Evolutionary conservation across 768 basidiomycete species (phyloP), one percentile per base, ranked within the genome.

Genomic region (Phanerodontia chrysosporium): DNA sequence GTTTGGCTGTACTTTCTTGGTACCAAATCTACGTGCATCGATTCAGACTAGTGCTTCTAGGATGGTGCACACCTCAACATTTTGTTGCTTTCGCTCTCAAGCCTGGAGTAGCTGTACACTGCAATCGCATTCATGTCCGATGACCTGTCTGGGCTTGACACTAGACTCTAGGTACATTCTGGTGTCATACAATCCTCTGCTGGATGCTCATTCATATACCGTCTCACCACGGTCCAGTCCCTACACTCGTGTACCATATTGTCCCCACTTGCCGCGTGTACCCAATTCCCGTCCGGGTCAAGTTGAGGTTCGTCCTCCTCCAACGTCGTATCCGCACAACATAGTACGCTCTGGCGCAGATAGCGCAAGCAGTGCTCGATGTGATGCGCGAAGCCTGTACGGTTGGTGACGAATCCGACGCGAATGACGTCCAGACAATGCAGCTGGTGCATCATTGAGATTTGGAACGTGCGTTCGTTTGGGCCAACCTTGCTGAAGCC

Each of bases 381-480:
- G 57, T 72, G 69, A 25, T 45, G 57, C 13, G 52, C 52, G 27
- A 46, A 49, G 12, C 44, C 60, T n/a, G 49, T 52, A 45, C 59
- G 36, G 48, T 65, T 62, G 28, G 44, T 51, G 39, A 62, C 55
- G 48, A 65, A 64, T 1, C 59, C 64, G 48, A 58, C 58, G 51
- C 69, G 69, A 35, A 71, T 55, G 44, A 64, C 63, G 58, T 68
- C 66, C 7, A 71, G 62, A 59, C 70, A 71, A 46, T 69, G 69
- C 28, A 71, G 60, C 58, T 69, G 65, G 60, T 71, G 70, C 42
- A 65, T 57, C 64, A 70, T 67, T 36, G 63, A 52, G 32, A 69
- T 36, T 21, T 63, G 57, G 62, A 66, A 68, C 5, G 60, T 63
- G 28, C 59, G 61, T 22, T 62, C 51, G n/a, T 51, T 27, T 6